phyloP scores from a whole-genome alignment of 805 yeast species.

The Candida caryicola region DNA sequence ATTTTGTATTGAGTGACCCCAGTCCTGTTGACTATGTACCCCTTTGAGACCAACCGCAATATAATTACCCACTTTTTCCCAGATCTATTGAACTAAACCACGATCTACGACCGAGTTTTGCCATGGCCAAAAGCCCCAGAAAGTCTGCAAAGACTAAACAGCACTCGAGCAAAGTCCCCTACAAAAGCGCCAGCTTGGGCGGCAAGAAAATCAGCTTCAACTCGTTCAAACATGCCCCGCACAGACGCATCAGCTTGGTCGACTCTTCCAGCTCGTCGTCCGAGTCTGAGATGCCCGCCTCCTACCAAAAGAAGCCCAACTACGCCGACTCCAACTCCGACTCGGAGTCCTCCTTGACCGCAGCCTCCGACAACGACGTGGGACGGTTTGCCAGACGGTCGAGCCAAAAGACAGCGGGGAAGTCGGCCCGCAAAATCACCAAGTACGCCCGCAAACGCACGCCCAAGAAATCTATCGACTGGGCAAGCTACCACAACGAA shows the following conservation, averaged over 20 bases:
- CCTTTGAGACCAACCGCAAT: not conserved
- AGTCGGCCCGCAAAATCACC: constrained; percentile 9
- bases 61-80: constrained; percentile 1
- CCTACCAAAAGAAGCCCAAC: not conserved
- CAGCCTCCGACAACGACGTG: constrained; percentile 29
- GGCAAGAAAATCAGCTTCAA: constrained; percentile 34
- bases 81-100: not conserved
- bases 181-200: constrained; percentile 7
- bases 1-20: not conserved
- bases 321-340: constrained; percentile 16
- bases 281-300: constrained; percentile 22
- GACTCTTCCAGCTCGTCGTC: constrained; percentile 31
- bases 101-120: not conserved
- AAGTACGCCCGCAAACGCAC: constrained; percentile 14
- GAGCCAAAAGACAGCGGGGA: constrained; percentile 9
- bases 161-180: constrained; percentile 9
- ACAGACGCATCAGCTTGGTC: constrained; percentile 35
- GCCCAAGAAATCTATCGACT: constrained; percentile 23
- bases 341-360: constrained; percentile 41
- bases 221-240: constrained; percentile 10
- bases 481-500: constrained; percentile 10
- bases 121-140: constrained; percentile 37
- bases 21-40: constrained; percentile 3
- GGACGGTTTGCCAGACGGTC: constrained; percentile 11
- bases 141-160: constrained; percentile 12